Evolutionary conservation across 2,329 filamentous ascomycete species (phyloP).

Genomic region (Fusarium piperis): DNA sequence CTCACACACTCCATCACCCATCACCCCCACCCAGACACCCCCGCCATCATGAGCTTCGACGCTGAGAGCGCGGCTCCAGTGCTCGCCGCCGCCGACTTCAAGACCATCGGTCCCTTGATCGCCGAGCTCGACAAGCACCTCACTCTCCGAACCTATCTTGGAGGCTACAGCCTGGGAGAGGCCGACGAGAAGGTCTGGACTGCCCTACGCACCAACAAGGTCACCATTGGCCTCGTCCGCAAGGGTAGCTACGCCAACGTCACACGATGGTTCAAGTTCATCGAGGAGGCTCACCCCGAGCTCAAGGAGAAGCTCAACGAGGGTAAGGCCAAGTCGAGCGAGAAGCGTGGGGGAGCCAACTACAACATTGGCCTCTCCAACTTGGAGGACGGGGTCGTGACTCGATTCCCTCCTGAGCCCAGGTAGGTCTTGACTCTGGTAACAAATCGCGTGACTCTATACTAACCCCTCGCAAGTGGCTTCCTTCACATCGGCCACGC

Average conservation of each 20-base stretch:
- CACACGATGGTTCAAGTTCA: constrained; percentile 85
- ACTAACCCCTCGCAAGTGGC: constrained; percentile 57
- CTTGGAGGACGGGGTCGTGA: constrained; percentile 88
- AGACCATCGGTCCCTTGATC: constrained; percentile 79
- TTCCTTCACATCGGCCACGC: constrained; percentile 97
- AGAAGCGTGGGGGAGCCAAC: constrained; percentile 79
- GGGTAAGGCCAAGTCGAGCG: constrained; percentile 64
- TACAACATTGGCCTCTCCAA: constrained; percentile 90
- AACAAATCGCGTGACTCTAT: constrained; percentile 16
- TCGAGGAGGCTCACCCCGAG: constrained; percentile 85
- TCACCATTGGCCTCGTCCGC: constrained; percentile 83
- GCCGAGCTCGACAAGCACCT: constrained; percentile 86
- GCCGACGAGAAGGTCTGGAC: constrained; percentile 86
- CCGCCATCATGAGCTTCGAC: constrained; percentile 42
- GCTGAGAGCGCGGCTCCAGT: constrained; percentile 38
- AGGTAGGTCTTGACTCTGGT: constrained; percentile 66
- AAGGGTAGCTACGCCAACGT: constrained; percentile 81
- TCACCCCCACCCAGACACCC: not conserved
- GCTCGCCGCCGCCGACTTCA: constrained; percentile 68
- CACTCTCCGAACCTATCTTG: constrained; percentile 84
- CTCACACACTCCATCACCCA: not conserved
- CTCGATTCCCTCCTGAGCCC: constrained; percentile 92
- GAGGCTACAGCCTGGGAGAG: constrained; percentile 80
- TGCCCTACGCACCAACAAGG: constrained; percentile 83
- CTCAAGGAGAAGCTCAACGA: constrained; percentile 69